Conservation (phyloP, 73 alveolate species). For the Paramecium octaurelia region DNA sequence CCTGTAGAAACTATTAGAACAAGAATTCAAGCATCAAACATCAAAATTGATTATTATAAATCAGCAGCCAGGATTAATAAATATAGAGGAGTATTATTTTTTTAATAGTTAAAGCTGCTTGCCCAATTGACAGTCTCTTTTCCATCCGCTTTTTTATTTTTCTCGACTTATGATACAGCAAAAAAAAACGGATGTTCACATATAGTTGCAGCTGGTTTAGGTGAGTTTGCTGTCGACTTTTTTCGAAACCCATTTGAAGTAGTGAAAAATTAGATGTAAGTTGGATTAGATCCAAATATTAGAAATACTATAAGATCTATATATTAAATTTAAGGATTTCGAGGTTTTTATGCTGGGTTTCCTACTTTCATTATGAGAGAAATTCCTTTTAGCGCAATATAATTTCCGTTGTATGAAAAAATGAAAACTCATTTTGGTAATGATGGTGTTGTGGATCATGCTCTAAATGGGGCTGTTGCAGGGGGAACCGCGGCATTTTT, state of each 20-base stretch:
- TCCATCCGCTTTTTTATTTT: constrained; percentile 83
- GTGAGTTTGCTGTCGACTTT: constrained; percentile 72
- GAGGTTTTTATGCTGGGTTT: constrained; percentile 81
- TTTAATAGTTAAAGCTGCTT: background rate
- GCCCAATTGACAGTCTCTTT: constrained; percentile 69
- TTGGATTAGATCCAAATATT: constrained; percentile 70
- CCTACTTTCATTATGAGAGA: constrained; percentile 71
- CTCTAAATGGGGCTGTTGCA: constrained; percentile 58
- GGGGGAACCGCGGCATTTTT: constrained; percentile 62
- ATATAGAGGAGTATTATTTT: constrained; percentile 68
- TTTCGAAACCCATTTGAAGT: constrained; percentile 84
- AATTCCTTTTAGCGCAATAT: constrained; percentile 77
- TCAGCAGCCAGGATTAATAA: constrained; percentile 73
- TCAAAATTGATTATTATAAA: constrained; percentile 31
- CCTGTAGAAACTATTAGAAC: constrained; percentile 84
- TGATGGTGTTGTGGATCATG: constrained; percentile 14
- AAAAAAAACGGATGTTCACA: constrained; percentile 57
- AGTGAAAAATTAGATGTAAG: constrained; percentile 71
- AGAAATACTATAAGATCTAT: constrained; percentile 63
- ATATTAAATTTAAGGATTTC: constrained; percentile 57
- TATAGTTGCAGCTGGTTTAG: constrained; percentile 74
- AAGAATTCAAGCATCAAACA: constrained; percentile 64
- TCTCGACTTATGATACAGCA: constrained; percentile 73
- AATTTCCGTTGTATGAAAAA: constrained; percentile 82
- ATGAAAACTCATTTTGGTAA: constrained; percentile 40